These are phyloP conservation scores for Pythium oligandrum DNA, from an alignment of 352 stramenopile genomes.

Conservation along the genomic window DNA sequence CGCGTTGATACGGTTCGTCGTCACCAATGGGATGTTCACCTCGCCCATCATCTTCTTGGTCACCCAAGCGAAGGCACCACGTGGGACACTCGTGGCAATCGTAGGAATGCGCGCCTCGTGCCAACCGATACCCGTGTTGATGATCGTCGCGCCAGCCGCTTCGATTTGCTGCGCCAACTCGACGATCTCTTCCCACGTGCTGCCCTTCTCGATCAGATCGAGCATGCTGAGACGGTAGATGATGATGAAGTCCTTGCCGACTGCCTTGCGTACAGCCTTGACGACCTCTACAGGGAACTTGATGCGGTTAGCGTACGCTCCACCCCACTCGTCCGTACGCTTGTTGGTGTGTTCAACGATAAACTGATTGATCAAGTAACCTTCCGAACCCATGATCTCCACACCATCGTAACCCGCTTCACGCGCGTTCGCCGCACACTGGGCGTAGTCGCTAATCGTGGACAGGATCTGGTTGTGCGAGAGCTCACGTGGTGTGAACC, in stretches of 20 bases:
- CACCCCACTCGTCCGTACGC: conserved; percentile 93
- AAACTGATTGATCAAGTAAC: conserved; percentile 99
- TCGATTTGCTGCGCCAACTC: conserved; percentile 90
- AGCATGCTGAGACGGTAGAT: conserved; percentile 97
- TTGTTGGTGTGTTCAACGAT: conserved; percentile 94
- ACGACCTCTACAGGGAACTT: conserved; percentile 94
- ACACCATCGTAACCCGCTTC: conserved; percentile 97
- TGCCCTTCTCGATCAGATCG: conserved; percentile 93
- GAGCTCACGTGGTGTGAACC: conserved; percentile 87
- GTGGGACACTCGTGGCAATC: conserved; percentile 95
- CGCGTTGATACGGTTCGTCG: conserved; percentile 98
- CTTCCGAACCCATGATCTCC: conserved; percentile 98
- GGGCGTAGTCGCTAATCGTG: conserved; percentile 94
- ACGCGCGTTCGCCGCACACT: conserved; percentile 71
- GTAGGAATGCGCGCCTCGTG: conserved; percentile 97
- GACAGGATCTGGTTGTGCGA: conserved; percentile 71
- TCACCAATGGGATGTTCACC: conserved; percentile 91
- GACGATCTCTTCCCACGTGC: conserved; percentile 85
- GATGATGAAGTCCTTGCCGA: conserved; percentile 95
- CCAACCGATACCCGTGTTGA: conserved; percentile 99
- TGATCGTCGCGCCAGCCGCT: conserved; percentile 91
- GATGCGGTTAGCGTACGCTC: conserved; percentile 92
- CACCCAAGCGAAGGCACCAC: conserved; percentile 92
- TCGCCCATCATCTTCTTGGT: conserved; percentile 89
- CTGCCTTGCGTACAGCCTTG: conserved; percentile 80